Evolutionary conservation across 2,329 filamentous ascomycete genomes (phyloP).

Genomic region (Clonostachys rhizophaga): DNA sequence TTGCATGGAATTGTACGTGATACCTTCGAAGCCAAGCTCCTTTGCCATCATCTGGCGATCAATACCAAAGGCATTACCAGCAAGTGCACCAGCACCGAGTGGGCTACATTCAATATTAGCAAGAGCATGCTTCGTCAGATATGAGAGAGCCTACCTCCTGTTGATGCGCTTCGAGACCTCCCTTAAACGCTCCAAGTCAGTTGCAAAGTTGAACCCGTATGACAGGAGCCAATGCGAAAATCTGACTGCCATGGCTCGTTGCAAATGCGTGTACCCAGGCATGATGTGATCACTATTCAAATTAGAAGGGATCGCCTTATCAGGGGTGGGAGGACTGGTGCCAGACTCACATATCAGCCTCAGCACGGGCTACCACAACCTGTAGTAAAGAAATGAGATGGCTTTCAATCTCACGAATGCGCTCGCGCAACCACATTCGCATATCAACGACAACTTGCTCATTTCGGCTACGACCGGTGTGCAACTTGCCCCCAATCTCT

Average conservation of each 20-base stretch:
- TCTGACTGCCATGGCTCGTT: conserved; percentile 74
- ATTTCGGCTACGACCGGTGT: conserved; percentile 66
- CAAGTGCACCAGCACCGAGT: conserved; percentile 71
- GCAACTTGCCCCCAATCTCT: conserved; percentile 66
- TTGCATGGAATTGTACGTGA: conserved; percentile 74
- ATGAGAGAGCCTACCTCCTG: conserved; percentile 14
- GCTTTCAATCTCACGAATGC: conserved; percentile 19
- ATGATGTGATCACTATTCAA: conserved; percentile 58
- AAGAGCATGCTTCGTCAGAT: not conserved
- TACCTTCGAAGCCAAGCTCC: conserved; percentile 74
- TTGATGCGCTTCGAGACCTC: conserved; percentile 74
- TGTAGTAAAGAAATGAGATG: conserved; percentile 66
- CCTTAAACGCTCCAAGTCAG: conserved; percentile 72
- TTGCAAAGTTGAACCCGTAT: conserved; percentile 65
- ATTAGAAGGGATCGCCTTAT: conserved; percentile 7
- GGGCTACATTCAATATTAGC: conserved; percentile 32
- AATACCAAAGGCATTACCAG: conserved; percentile 78
- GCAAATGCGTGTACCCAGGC: conserved; percentile 86
- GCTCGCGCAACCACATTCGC: conserved; percentile 77
- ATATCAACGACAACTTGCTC: conserved; percentile 73
- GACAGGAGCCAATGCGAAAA: conserved; percentile 82
- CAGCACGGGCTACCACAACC: conserved; percentile 64
- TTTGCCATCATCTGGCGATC: conserved; percentile 74
- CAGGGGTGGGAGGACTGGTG: not conserved
- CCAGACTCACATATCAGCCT: conserved; percentile 54